phyloP scores from a whole-genome alignment of 768 basidiomycete genomes.

The Lentinula detonsa region DNA sequence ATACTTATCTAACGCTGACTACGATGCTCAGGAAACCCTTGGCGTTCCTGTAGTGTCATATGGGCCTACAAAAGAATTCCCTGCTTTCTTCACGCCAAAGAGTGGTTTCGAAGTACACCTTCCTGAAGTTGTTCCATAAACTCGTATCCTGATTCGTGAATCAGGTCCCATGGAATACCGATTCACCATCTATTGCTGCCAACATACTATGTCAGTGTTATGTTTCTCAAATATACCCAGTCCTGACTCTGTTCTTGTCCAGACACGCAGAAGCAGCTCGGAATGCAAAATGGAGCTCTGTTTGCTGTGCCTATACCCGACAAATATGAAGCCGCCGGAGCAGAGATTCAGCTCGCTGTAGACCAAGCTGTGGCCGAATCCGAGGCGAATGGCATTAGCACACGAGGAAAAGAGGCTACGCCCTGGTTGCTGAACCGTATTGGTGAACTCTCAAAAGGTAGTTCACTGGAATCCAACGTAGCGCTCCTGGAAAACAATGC shows the following conservation, averaged over 20 bases:
- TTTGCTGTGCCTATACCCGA: conserved; percentile 90
- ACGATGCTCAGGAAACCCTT: conserved; percentile 4
- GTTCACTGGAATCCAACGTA: conserved; percentile 72
- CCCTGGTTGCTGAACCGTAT: conserved; percentile 91
- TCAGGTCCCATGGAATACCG: conserved; percentile 77
- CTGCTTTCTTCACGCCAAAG: conserved; percentile 85
- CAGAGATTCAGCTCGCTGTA: conserved; percentile 66
- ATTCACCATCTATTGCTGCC: conserved; percentile 62
- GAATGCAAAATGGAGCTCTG: conserved; percentile 69
- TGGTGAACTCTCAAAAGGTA: conserved; percentile 70
- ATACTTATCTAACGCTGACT: not conserved
- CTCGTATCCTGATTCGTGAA: not conserved
- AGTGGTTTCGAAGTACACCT: conserved; percentile 71
- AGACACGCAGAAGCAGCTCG: conserved; percentile 71
- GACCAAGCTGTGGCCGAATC: conserved; percentile 84
- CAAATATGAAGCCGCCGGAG: conserved; percentile 61
- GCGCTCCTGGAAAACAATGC: conserved; percentile 90
- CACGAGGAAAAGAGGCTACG: conserved; percentile 84
- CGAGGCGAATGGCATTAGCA: conserved; percentile 71
- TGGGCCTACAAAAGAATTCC: conserved; percentile 73
- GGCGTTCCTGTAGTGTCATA: conserved; percentile 48
- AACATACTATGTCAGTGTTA: conserved; percentile 57
- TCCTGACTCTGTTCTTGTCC: not conserved
- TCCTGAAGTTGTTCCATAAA: not conserved
- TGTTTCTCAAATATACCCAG: not conserved